Evolutionary conservation across 805 yeast species (phyloP).

Genomic region (Danielia reshetovae): DNA sequence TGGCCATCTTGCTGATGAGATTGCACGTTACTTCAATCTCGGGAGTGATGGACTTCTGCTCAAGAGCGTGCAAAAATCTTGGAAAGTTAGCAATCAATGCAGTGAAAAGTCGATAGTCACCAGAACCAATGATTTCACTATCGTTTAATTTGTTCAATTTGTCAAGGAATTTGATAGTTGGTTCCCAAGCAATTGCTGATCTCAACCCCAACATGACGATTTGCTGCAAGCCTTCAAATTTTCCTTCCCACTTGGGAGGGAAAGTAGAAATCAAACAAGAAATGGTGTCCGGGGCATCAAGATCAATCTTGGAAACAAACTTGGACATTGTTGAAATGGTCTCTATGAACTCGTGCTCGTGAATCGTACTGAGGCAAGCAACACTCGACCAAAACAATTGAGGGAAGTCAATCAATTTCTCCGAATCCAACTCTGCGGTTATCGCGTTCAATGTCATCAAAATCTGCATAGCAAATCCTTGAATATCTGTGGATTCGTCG

Average conservation of each 20-base stretch:
- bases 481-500: conserved; percentile 85
- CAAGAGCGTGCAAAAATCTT: conserved; percentile 77
- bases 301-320: conserved; percentile 80
- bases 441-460: conserved; percentile 93
- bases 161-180: conserved; percentile 69
- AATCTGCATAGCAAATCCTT: conserved; percentile 96
- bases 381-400: conserved; percentile 94
- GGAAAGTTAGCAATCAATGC: conserved; percentile 80
- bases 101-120: conserved; percentile 63
- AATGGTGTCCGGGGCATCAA: conserved; percentile 81
- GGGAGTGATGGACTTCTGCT: conserved; percentile 41
- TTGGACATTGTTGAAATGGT: conserved; percentile 77
- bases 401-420: conserved; percentile 79
- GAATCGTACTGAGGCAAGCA: conserved; percentile 84
- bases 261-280: conserved; percentile 78
- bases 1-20: conserved; percentile 56
- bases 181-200: conserved; percentile 75
- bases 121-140: conserved; percentile 74
- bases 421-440: conserved; percentile 78
- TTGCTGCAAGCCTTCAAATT: conserved; percentile 82
- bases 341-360: conserved; percentile 91
- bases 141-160: conserved; percentile 61
- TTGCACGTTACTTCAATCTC: conserved; percentile 46
- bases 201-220: conserved; percentile 78
- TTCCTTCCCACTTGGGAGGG: conserved; percentile 95